Evolutionary conservation across 148 eudicot species (phyloP).

Genomic region (Rhododendron vialii): DNA sequence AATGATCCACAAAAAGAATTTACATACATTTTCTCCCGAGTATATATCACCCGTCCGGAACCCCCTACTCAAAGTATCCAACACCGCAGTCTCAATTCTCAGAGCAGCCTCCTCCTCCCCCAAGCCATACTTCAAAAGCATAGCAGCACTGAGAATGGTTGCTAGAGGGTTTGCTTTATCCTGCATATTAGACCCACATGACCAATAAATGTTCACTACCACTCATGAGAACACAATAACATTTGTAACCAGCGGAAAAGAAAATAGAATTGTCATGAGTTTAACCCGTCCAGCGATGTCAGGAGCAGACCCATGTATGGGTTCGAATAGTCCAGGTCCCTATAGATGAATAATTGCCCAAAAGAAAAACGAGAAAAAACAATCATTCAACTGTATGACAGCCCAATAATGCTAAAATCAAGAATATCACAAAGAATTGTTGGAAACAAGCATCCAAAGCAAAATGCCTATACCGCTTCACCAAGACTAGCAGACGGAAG

Average conservation of each 20-base stretch:
- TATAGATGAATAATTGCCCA: conserved; percentile 15
- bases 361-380: not conserved
- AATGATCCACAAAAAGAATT: not conserved
- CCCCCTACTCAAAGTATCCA: conserved; percentile 70
- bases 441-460: not conserved
- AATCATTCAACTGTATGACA: not conserved
- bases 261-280: conserved; percentile 2
- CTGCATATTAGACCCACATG: conserved; percentile 26
- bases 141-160: conserved; percentile 83
- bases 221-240: not conserved
- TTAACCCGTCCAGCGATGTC: conserved; percentile 94
- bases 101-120: conserved; percentile 86
- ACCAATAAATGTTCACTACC: not conserved
- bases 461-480: conserved; percentile 47
- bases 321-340: conserved; percentile 98
- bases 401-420: not conserved
- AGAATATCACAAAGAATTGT: not conserved
- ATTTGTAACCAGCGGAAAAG: not conserved
- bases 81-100: conserved; percentile 77
- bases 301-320: conserved; percentile 99
- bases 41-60: conserved; percentile 86
- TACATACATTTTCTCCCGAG: conserved; percentile 67
- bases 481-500: conserved; percentile 95
- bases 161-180: conserved; percentile 96
- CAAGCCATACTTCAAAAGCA: conserved; percentile 92